phyloP scores from a whole-genome alignment of 2,329 filamentous ascomycete species.

The Phoma sp. region DNA sequence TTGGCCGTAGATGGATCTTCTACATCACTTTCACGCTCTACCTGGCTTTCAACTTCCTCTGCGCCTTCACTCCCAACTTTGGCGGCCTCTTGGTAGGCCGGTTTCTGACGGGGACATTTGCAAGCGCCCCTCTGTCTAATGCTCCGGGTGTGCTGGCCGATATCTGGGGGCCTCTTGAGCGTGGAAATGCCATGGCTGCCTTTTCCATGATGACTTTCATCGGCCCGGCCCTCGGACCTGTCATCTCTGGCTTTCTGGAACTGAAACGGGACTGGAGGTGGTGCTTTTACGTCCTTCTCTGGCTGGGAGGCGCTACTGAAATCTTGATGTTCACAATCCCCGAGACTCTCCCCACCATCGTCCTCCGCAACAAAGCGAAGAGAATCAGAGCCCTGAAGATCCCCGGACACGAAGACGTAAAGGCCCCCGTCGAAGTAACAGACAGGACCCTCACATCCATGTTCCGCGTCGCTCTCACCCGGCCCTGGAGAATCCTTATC shows the following conservation, averaged over 20 bases:
- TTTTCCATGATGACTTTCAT: conserved; percentile 63
- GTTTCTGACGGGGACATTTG: conserved; percentile 63
- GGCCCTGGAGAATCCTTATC: conserved; percentile 62
- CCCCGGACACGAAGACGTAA: conserved; percentile 58
- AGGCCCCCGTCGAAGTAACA: conserved; percentile 57
- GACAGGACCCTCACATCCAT: conserved; percentile 53
- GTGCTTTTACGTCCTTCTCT: conserved; percentile 13
- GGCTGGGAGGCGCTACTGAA: conserved; percentile 6
- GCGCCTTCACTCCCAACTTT: conserved; percentile 63
- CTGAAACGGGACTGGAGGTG: conserved; percentile 54
- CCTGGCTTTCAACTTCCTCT: conserved; percentile 59
- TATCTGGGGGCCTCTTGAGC: conserved; percentile 60
- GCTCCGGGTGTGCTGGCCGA: conserved; percentile 60
- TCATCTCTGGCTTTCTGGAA: conserved; percentile 64
- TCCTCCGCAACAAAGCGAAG: conserved; percentile 29
- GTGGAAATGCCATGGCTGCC: conserved; percentile 61
- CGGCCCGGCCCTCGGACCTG: conserved; percentile 61
- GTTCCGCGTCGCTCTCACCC: conserved; percentile 60
- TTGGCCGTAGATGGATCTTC: conserved; percentile 63
- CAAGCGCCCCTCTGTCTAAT: conserved; percentile 55
- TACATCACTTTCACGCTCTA: conserved; percentile 51
- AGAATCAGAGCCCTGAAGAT: conserved; percentile 59
- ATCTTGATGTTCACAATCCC: conserved; percentile 12
- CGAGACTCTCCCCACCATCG: conserved; percentile 2
- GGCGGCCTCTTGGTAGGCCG: conserved; percentile 60